Conservation (phyloP, 2,329 filamentous ascomycete species). For the Alternaria dauci region DNA sequence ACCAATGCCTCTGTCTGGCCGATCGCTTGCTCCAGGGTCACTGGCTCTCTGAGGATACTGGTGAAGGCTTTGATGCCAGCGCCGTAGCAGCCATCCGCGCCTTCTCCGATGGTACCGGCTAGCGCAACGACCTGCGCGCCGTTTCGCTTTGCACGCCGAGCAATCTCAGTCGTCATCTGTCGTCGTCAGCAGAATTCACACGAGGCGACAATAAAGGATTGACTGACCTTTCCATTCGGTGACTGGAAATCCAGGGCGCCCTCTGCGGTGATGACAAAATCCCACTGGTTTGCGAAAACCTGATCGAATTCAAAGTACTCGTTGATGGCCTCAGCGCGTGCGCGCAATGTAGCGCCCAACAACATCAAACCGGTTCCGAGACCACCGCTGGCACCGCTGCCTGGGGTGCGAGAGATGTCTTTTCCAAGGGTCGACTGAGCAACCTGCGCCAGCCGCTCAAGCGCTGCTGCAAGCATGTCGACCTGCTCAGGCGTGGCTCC, state of each 20-base stretch:
- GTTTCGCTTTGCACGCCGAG: slow-evolving; percentile 56
- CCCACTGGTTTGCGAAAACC: slow-evolving; percentile 56
- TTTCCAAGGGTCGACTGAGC: slow-evolving; percentile 47
- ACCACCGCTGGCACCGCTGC: slow-evolving; percentile 62
- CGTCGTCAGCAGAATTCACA: not conserved
- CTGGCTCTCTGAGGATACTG: slow-evolving; percentile 46
- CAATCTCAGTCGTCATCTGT: slow-evolving; percentile 63
- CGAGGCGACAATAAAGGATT: not conserved
- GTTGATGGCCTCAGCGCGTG: slow-evolving; percentile 60
- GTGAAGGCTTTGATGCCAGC: slow-evolving; percentile 49
- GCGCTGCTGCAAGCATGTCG: slow-evolving; percentile 53
- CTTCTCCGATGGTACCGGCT: slow-evolving; percentile 42
- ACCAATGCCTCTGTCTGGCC: slow-evolving; percentile 45
- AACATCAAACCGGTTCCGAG: slow-evolving; percentile 62
- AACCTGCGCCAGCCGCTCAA: slow-evolving; percentile 55
- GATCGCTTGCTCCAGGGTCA: slow-evolving; percentile 48
- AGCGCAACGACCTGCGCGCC: slow-evolving; percentile 57
- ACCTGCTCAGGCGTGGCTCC: slow-evolving; percentile 58
- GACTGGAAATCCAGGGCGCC: slow-evolving; percentile 63
- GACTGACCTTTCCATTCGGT: slow-evolving; percentile 52
- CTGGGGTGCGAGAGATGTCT: slow-evolving; percentile 53
- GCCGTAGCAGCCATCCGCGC: slow-evolving; percentile 38
- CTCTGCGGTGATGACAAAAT: slow-evolving; percentile 63
- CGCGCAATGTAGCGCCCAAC: slow-evolving; percentile 57
- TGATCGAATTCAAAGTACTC: slow-evolving; percentile 60